Evolutionary conservation across 108 stramenopile genomes (phyloP).

Genomic region (Schizochytrium sp.): DNA sequence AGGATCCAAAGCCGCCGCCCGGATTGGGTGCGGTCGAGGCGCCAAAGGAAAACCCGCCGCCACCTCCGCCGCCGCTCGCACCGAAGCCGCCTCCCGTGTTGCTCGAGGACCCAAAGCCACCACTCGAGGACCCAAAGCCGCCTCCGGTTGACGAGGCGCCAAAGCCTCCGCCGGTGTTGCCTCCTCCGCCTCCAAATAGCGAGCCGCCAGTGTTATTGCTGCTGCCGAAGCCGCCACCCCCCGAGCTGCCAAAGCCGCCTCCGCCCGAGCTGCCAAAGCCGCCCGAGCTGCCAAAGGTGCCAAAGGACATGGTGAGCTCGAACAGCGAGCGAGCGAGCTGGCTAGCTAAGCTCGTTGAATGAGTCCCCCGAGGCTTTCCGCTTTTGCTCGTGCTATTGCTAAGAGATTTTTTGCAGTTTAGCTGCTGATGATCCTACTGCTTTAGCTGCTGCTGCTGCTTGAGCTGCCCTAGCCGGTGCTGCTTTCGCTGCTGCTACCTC

Average conservation of each 20-base stretch:
- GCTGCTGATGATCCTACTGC: too few species aligned
- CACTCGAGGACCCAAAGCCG: not conserved
- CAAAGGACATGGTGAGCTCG: not conserved
- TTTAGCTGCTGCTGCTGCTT: too few species aligned
- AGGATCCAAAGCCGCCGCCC: not conserved
- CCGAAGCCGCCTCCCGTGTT: not conserved
- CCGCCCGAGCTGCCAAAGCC: not conserved
- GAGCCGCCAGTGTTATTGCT: not conserved
- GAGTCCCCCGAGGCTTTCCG: too few species aligned
- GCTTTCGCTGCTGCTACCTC: too few species aligned
- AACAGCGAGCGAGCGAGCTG: too few species aligned
- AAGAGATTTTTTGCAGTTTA: too few species aligned
- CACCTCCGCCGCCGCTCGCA: conserved; percentile 16
- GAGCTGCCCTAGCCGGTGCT: too few species aligned
- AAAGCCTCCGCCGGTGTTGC: not conserved
- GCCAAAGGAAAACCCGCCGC: conserved; percentile 29
- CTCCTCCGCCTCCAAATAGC: not conserved
- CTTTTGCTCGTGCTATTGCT: too few species aligned
- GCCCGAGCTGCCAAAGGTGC: not conserved
- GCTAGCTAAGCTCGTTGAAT: too few species aligned
- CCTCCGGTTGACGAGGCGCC: not conserved
- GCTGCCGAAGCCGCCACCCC: not conserved
- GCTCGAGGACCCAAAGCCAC: not conserved
- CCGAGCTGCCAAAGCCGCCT: not conserved
- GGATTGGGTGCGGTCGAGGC: not conserved